Base-by-base conservation (phyloP, 176 grass and related monocot genomes). In the Puya raimondii region DNA sequence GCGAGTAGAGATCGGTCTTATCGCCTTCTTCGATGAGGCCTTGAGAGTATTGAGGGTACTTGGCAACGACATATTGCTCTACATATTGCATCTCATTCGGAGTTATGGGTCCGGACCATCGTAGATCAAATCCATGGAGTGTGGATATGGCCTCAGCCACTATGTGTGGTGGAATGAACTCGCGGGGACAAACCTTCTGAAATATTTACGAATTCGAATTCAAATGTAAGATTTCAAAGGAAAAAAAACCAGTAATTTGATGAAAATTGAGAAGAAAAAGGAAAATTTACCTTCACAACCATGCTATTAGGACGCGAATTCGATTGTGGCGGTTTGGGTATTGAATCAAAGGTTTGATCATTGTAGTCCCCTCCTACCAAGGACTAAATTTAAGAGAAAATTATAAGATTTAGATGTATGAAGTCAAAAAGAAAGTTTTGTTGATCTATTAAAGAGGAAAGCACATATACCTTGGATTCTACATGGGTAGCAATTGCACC, bases 61-160 rank as follows among this genome's bases (percentile, higher is more conserved):
- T 91, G n/a, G 84, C 81, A 56, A 79, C 59, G 53, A 91, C 84
- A 53, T 91, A 87, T 64, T 91, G 78, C 74, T 84, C 84, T 27
- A 91, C 88, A 29, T 91, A 91, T 13, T 69, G 74, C 33, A 82
- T 81, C 81, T 91, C 88, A 22, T 17, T 81, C 16, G 78, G 81
- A 12, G 88, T 91, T 58, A 91, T 91, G 2, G 88, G 88, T 13
- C 88, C 88, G 23, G 88, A 91, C 88, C 88, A 91, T 68, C 88
- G 67, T 1, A 91, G 84, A 68, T 91, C 84, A 23, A 91, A 70
- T 0, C 84, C 88, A 47, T 76, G 84, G 54, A 91, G 78, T 20
- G 81, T 87, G 47, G 88, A 91, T 58, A 91, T 87, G 47, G 84
- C 88, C 78, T 91, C 88, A 21, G 88, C 88, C 2, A 91, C 64